These are phyloP conservation scores for Aschersonia sp. DNA, from an alignment of 2,329 filamentous ascomycete species.

Conservation along the genomic window DNA sequence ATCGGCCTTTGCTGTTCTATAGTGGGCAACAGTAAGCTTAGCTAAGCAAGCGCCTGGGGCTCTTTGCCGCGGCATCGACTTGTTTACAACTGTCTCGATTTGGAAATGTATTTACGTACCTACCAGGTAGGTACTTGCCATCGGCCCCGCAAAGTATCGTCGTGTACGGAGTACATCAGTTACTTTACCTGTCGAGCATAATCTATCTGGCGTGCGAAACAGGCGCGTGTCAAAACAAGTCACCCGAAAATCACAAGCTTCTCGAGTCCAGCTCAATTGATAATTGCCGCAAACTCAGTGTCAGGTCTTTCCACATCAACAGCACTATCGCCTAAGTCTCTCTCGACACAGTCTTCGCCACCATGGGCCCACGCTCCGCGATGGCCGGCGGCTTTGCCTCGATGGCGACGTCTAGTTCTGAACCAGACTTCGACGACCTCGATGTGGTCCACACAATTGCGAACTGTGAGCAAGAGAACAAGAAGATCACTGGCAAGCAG, in stretches of 20 bases:
- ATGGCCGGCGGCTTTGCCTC: conserved; percentile 17
- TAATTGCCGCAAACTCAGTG: too few relatives aligned
- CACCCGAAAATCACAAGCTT: too few relatives aligned
- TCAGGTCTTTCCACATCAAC: too few relatives aligned
- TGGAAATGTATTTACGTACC: conserved; percentile 5
- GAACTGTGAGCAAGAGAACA: conserved; percentile 9
- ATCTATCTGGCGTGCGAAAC: too few relatives aligned
- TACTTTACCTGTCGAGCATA: too few relatives aligned
- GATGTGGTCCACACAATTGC: neutral
- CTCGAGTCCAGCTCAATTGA: too few relatives aligned
- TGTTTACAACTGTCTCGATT: conserved; percentile 12
- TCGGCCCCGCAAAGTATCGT: neutral
- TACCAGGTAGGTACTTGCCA: neutral
- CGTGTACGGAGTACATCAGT: too few relatives aligned
- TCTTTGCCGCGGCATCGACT: neutral
- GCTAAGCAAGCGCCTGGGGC: neutral
- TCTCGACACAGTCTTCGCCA: neutral
- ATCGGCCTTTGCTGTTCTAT: too few relatives aligned
- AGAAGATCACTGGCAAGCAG: neutral
- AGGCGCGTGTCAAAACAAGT: too few relatives aligned
- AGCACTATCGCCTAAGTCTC: too few relatives aligned
- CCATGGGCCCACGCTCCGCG: conserved; percentile 14
- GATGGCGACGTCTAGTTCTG: conserved; percentile 27
- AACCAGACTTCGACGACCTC: conserved; percentile 25
- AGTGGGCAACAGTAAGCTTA: too few relatives aligned